These are phyloP conservation scores for Coemansia sp. DNA, from an alignment of 192 early-diverging fungal genomes.

Conservation along the genomic window DNA sequence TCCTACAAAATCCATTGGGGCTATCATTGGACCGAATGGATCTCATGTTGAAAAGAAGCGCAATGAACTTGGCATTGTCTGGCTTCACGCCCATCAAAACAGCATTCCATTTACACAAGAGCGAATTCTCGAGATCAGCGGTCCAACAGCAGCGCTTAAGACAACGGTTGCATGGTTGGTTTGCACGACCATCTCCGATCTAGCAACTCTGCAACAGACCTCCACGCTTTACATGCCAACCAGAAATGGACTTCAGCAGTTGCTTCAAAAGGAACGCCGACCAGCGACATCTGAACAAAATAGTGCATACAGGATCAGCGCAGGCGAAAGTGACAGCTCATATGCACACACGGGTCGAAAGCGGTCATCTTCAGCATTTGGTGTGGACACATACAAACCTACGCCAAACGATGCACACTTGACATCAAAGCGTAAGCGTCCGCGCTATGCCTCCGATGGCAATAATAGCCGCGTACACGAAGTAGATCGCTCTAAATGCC, in stretches of 20 bases:
- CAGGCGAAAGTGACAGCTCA: background rate
- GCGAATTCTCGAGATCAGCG: conserved; percentile 38
- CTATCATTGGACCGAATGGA: conserved; percentile 32
- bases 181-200: conserved; percentile 10
- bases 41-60: conserved; percentile 17
- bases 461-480: background rate
- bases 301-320: conserved; percentile 6
- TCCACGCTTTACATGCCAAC: conserved; percentile 34
- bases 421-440: conserved; percentile 12
- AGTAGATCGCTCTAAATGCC: background rate
- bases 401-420: background rate
- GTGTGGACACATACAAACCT: conserved; percentile 7
- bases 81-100: conserved; percentile 26
- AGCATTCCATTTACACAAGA: conserved; percentile 39
- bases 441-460: conserved; percentile 35
- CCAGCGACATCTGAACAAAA: background rate
- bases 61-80: conserved; percentile 13
- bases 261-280: conserved; percentile 28
- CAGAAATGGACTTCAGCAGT: conserved; percentile 24
- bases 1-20: conserved; percentile 30
- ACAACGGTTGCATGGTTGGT: conserved; percentile 15
- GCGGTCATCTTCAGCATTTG: conserved; percentile 28
- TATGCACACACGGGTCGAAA: conserved; percentile 11
- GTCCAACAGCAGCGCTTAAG: conserved; percentile 16
- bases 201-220: conserved; percentile 13